Percentiles rank a stretch among this genome's conserved stretches.
Conservation (phyloP, 106 monocot species). For the Dendrobium officinale region DNA sequence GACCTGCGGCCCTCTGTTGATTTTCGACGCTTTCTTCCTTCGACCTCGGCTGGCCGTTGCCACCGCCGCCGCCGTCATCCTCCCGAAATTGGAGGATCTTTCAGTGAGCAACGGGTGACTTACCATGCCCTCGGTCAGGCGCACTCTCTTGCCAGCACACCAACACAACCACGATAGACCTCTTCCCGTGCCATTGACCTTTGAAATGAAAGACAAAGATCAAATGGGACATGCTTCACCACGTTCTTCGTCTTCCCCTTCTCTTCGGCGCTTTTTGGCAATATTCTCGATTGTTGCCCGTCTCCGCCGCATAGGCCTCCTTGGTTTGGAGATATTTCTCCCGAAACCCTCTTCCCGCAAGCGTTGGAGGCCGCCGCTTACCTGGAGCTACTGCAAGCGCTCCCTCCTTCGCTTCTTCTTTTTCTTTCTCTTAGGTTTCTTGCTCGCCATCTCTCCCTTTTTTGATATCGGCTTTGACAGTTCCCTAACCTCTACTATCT, state of each 20-base stretch:
- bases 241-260: constrained; percentile 3
- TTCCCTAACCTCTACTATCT: neutral
- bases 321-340: constrained; percentile 1
- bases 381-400: constrained; percentile 5
- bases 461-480: constrained; percentile 13
- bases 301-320: constrained; percentile 7
- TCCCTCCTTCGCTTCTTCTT: constrained; percentile 33
- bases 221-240: constrained; percentile 1
- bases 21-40: neutral
- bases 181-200: neutral
- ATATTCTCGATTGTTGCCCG: neutral
- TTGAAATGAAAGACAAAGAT: neutral
- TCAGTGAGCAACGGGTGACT: neutral
- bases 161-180: neutral
- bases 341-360: constrained; percentile 5
- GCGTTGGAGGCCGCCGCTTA: neutral
- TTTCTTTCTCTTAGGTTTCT: constrained; percentile 31
- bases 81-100: neutral
- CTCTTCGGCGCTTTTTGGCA: neutral
- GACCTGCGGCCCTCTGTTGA: neutral
- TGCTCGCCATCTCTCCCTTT: constrained; percentile 39
- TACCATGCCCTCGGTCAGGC: constrained; percentile 39
- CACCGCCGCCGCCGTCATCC: neutral
- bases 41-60: neutral
- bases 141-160: constrained; percentile 17